phyloP scores from a whole-genome alignment of 1,284 basidiomycete genomes.

The Cutaneotrichosporon sp. region DNA sequence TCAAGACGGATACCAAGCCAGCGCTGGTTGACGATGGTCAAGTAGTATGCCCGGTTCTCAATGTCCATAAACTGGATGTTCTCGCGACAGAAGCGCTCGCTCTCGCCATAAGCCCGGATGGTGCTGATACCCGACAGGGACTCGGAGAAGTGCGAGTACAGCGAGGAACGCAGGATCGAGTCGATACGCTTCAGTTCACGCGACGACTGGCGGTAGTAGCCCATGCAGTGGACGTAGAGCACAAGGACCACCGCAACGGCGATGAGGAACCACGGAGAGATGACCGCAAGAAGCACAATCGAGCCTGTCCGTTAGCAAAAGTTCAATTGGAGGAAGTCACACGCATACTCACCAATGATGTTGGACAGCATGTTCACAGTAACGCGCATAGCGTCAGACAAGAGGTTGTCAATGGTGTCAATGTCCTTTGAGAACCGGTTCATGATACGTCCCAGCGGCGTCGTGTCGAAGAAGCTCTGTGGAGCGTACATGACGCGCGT shows the following conservation, averaged over 20 bases:
- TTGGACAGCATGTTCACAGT: conserved; percentile 48
- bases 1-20: conserved; percentile 88
- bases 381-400: conserved; percentile 69
- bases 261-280: conserved; percentile 79
- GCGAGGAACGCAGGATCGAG: conserved; percentile 48
- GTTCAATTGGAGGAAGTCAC: no score
- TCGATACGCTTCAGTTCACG: conserved; percentile 70
- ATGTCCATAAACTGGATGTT: conserved; percentile 74
- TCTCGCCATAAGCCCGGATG: conserved; percentile 76
- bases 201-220: conserved; percentile 81
- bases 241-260: conserved; percentile 59
- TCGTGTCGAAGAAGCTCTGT: conserved; percentile 86
- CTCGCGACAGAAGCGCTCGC: conserved; percentile 63
- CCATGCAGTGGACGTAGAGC: conserved; percentile 57
- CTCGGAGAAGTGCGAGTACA: conserved; percentile 87
- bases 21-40: conserved; percentile 60
- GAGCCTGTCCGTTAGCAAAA: conserved; percentile 51
- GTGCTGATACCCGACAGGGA: conserved; percentile 78
- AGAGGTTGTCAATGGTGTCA: conserved; percentile 70
- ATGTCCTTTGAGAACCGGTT: conserved; percentile 53
- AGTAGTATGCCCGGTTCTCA: conserved; percentile 85
- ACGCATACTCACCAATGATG: neutral
- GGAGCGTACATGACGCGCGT: conserved; percentile 64
- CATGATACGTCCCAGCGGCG: conserved; percentile 67
- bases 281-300: conserved; percentile 67